A percentile compares a stretch with the other conserved stretches of the same genome.
Conservation (phyloP, 2,329 filamentous ascomycete genomes). For the Calonectria henricotiae region DNA sequence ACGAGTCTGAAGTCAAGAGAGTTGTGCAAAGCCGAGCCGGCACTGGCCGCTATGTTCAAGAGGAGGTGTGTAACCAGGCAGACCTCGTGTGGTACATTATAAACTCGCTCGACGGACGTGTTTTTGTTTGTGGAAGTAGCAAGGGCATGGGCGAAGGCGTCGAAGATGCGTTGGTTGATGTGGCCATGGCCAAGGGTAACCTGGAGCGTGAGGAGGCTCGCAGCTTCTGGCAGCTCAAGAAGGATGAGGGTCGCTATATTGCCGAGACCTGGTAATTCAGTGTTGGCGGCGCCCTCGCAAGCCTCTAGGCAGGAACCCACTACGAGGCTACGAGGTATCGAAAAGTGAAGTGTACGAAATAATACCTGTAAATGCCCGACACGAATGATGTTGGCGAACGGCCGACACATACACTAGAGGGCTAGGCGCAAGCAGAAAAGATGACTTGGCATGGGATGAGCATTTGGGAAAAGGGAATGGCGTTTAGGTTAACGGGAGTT, state of each 20-base stretch:
- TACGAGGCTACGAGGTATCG: background rate
- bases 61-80: slow-evolving; percentile 91
- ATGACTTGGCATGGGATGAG: slow-evolving; percentile 34
- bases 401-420: slow-evolving; percentile 44
- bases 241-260: slow-evolving; percentile 94
- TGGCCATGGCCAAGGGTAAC: slow-evolving; percentile 94
- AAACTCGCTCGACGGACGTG: slow-evolving; percentile 94
- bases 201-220: slow-evolving; percentile 85
- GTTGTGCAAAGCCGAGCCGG: slow-evolving; percentile 84
- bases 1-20: slow-evolving; percentile 88
- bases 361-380: slow-evolving; percentile 26
- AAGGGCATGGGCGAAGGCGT: slow-evolving; percentile 99
- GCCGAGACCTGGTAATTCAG: slow-evolving; percentile 78
- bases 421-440: slow-evolving; percentile 45
- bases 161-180: slow-evolving; percentile 87
- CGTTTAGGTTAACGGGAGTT: slow-evolving; percentile 35
- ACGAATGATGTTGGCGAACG: slow-evolving; percentile 34
- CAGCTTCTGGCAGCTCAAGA: slow-evolving; percentile 94
- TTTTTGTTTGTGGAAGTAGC: slow-evolving; percentile 96
- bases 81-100: slow-evolving; percentile 99
- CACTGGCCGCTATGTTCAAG: slow-evolving; percentile 93
- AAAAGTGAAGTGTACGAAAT: slow-evolving; percentile 18
- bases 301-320: background rate
- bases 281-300: slow-evolving; percentile 2
- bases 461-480: slow-evolving; percentile 44